phyloP scores from a whole-genome alignment of 768 basidiomycete species.

The Tylopilus sp. region DNA sequence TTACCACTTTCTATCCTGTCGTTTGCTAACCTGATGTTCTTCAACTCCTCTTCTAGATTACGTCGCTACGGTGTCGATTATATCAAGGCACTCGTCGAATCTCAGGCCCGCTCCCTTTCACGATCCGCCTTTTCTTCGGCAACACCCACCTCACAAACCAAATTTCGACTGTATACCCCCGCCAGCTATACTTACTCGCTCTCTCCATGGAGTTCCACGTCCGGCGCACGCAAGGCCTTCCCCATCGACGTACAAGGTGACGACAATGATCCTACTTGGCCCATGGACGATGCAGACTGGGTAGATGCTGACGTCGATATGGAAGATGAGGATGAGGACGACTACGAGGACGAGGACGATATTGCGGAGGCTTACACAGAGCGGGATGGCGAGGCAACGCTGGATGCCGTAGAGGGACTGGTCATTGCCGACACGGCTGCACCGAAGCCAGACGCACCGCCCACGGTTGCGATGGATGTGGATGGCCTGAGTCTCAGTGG shows the following conservation, averaged over 20 bases:
- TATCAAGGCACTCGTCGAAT: constrained; percentile 32
- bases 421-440: constrained; percentile 3
- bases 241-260: constrained; percentile 18
- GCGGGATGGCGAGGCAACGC: constrained; percentile 13
- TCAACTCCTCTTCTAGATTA: constrained; percentile 13
- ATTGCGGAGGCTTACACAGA: constrained; percentile 6
- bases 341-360: constrained; percentile 31
- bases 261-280: constrained; percentile 16
- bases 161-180: constrained; percentile 31
- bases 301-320: constrained; percentile 28
- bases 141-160: constrained; percentile 16
- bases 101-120: constrained; percentile 19
- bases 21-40: constrained; percentile 4
- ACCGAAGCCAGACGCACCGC: background rate
- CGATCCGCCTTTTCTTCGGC: background rate
- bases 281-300: constrained; percentile 25
- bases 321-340: constrained; percentile 32
- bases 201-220: constrained; percentile 16
- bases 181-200: constrained; percentile 32
- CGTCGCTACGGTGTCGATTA: constrained; percentile 32
- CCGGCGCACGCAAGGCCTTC: constrained; percentile 11
- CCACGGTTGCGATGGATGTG: constrained; percentile 3
- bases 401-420: constrained; percentile 14
- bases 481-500: background rate
- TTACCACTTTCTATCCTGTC: background rate